phyloP scores from a whole-genome alignment of 2,329 filamentous ascomycete genomes.

The Mycocentrospora acerina region DNA sequence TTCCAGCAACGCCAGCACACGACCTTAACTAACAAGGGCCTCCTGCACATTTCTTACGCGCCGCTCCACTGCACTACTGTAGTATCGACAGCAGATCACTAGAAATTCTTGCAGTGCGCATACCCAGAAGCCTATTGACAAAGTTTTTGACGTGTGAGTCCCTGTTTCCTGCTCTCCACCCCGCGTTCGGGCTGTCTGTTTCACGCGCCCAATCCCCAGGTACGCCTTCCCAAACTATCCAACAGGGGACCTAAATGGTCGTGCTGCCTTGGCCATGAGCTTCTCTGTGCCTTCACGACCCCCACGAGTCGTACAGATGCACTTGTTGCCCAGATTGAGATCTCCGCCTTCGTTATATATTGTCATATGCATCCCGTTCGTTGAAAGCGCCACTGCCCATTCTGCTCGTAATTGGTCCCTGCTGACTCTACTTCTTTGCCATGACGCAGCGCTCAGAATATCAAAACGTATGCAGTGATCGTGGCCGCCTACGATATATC shows the following conservation, averaged over 20 bases:
- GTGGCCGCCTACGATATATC: conserved; percentile 42
- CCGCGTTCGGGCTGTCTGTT: conserved; percentile 32
- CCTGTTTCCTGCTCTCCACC: conserved; percentile 37
- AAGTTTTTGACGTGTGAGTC: conserved; percentile 31
- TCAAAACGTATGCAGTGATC: conserved; percentile 39
- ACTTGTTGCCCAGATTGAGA: conserved; percentile 15
- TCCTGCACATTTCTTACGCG: conserved; percentile 36
- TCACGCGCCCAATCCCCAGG: conserved; percentile 21
- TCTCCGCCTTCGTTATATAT: conserved; percentile 22
- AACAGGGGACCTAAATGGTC: conserved; percentile 30
- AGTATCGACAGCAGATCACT: no score
- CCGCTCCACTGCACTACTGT: conserved; percentile 15
- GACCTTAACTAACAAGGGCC: conserved; percentile 28
- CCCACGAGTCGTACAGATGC: conserved; percentile 31
- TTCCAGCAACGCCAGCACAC: conserved; percentile 29
- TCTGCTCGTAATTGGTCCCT: conserved; percentile 20
- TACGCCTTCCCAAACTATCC: conserved; percentile 36
- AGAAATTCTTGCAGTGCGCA: conserved; percentile 18
- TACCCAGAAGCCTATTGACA: conserved; percentile 21
- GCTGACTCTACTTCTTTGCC: conserved; percentile 32
- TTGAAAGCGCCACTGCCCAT: conserved; percentile 8
- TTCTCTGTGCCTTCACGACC: conserved; percentile 39
- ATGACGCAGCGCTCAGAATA: conserved; percentile 39
- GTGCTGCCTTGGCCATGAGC: conserved; percentile 32
- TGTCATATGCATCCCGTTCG: conserved; percentile 1